phyloP scores from a whole-genome alignment of 768 basidiomycete species.

The Phaeotremella skinneri region DNA sequence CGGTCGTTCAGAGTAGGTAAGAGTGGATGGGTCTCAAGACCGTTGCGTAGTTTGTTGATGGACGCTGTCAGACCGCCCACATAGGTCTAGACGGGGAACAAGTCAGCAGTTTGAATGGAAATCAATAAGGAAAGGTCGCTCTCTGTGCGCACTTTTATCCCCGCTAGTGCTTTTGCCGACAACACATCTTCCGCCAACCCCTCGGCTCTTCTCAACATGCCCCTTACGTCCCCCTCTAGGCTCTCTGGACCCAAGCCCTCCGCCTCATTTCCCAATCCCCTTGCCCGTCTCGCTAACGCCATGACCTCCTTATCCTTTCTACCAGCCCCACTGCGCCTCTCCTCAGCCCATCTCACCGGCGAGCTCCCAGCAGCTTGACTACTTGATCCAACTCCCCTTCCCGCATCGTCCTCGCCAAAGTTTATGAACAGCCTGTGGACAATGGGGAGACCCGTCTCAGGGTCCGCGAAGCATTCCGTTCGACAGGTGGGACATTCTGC shows the following conservation, averaged over 20 bases:
- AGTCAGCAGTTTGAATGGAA: slow-evolving; percentile 10
- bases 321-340: slow-evolving; percentile 5
- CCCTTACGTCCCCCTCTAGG: slow-evolving; percentile 22
- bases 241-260: slow-evolving; percentile 17
- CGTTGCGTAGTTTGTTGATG: slow-evolving; percentile 17
- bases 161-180: slow-evolving; percentile 24
- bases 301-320: slow-evolving; percentile 24
- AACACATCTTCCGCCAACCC: slow-evolving; percentile 26
- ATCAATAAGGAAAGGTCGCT: too few species aligned
- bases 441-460: slow-evolving; percentile 31
- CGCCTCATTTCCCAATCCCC: slow-evolving; percentile 21
- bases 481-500: slow-evolving; percentile 37
- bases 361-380: slow-evolving; percentile 5
- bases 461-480: slow-evolving; percentile 33
- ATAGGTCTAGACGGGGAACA: slow-evolving; percentile 19
- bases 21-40: slow-evolving; percentile 22
- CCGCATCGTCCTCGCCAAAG: slow-evolving; percentile 11
- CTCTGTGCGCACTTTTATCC: slow-evolving; percentile 25
- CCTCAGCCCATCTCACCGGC: slow-evolving; percentile 9
- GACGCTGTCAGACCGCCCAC: slow-evolving; percentile 24
- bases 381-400: background rate
- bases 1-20: slow-evolving; percentile 14
- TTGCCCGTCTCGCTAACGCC: slow-evolving; percentile 35
- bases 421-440: slow-evolving; percentile 37
- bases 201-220: slow-evolving; percentile 18